Percentiles rank a stretch among this genome's conserved stretches.
Conservation (phyloP, 176 grass and related monocot genomes). For the Rhipidocladum racemiflorum region DNA sequence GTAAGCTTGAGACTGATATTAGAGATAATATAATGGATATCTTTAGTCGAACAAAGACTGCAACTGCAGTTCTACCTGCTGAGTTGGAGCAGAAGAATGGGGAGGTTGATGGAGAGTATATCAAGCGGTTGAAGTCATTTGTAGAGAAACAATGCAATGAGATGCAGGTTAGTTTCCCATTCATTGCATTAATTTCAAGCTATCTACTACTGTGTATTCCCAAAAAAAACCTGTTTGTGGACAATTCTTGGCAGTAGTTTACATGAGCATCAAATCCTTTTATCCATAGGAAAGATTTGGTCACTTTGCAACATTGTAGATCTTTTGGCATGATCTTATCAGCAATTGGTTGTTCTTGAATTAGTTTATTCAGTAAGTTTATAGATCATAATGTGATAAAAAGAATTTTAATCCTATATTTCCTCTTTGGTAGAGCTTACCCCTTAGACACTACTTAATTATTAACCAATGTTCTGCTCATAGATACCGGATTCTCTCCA, state of each 20-base stretch:
- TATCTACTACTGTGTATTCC: background rate
- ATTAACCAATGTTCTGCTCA: background rate
- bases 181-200: background rate
- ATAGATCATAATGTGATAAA: constrained; percentile 9
- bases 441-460: background rate
- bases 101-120: constrained; percentile 78
- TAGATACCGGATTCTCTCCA: no score
- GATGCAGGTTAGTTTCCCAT: constrained; percentile 73
- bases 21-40: constrained; percentile 81
- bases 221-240: background rate
- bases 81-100: constrained; percentile 88
- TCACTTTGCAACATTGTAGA: constrained; percentile 42
- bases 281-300: constrained; percentile 45
- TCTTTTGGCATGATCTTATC: constrained; percentile 38
- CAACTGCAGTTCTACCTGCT: constrained; percentile 67
- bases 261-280: constrained; percentile 4
- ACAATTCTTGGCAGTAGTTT: constrained; percentile 13
- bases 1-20: constrained; percentile 78
- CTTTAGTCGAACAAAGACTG: constrained; percentile 76
- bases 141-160: constrained; percentile 96
- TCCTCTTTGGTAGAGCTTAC: constrained; percentile 2
- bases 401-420: background rate
- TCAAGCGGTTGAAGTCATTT: constrained; percentile 81
- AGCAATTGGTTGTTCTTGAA: constrained; percentile 9
- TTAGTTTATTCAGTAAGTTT: constrained; percentile 9